Evolutionary conservation across 352 stramenopile species (phyloP).

Genomic region (Peronospora tabacina): DNA sequence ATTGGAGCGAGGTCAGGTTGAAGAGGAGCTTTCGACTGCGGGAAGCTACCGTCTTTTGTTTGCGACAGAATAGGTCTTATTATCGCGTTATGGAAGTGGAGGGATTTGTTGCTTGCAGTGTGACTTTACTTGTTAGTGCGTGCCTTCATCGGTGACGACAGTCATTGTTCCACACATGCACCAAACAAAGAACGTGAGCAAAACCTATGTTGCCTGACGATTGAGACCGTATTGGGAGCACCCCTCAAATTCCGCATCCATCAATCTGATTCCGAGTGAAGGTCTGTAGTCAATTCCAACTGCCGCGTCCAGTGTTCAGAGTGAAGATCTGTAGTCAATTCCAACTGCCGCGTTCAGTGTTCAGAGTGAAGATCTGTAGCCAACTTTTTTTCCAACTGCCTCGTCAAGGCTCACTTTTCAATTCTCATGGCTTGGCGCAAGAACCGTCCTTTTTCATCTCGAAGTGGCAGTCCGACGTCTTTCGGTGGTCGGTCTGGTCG

Average conservation of each 20-base stretch:
- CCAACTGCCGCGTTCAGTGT: too few species aligned
- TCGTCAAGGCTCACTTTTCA: neutral
- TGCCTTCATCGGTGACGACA: neutral
- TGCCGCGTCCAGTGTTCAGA: too few species aligned
- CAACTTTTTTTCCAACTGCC: too few species aligned
- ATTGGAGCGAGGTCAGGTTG: conserved; percentile 16
- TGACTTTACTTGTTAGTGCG: neutral
- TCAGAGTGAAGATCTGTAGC: conserved; percentile 18
- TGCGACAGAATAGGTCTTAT: conserved; percentile 21
- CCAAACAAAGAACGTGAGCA: too few species aligned
- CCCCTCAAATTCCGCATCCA: too few species aligned
- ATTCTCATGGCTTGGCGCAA: conserved; percentile 19
- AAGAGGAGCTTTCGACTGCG: conserved; percentile 28
- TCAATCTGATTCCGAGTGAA: too few species aligned
- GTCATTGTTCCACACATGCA: too few species aligned
- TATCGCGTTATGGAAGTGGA: neutral
- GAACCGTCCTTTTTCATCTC: conserved; percentile 2
- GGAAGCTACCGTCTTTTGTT: conserved; percentile 28
- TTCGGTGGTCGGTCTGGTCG: conserved; percentile 1
- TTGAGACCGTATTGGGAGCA: too few species aligned
- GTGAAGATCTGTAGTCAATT: too few species aligned
- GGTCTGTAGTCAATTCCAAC: too few species aligned
- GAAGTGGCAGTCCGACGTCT: neutral
- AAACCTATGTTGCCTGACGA: too few species aligned
- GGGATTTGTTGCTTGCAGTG: neutral